These are phyloP conservation scores for Fusarium albosuccineum DNA, from an alignment of 2,329 filamentous ascomycete species.

Conservation along the genomic window DNA sequence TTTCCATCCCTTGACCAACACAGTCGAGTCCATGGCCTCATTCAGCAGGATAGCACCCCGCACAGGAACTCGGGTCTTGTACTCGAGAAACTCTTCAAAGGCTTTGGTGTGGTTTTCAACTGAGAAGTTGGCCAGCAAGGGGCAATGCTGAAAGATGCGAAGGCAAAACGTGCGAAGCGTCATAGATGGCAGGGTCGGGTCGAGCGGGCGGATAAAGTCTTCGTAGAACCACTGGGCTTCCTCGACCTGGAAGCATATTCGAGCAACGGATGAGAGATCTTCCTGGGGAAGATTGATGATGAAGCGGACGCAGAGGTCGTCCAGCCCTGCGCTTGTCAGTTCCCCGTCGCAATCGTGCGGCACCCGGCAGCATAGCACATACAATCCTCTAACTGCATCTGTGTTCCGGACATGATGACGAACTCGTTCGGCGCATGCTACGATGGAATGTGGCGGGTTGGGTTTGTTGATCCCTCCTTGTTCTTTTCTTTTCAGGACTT, in stretches of 20 bases:
- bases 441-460: slow-evolving; percentile 13
- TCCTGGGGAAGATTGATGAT: slow-evolving; percentile 96
- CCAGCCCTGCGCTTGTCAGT: slow-evolving; percentile 76
- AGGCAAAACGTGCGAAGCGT: slow-evolving; percentile 87
- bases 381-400: slow-evolving; percentile 94
- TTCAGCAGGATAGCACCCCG: slow-evolving; percentile 95
- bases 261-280: slow-evolving; percentile 88
- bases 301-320: slow-evolving; percentile 98
- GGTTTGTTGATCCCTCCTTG: slow-evolving; percentile 13
- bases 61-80: slow-evolving; percentile 95
- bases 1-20: slow-evolving; percentile 98
- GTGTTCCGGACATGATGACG: slow-evolving; percentile 78
- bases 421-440: slow-evolving; percentile 50
- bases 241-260: slow-evolving; percentile 98
- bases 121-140: slow-evolving; percentile 85
- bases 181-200: slow-evolving; percentile 87
- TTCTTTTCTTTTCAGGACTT: slow-evolving; percentile 48
- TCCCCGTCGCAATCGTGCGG: slow-evolving; percentile 18
- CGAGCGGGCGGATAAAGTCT: slow-evolving; percentile 94
- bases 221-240: slow-evolving; percentile 99
- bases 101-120: slow-evolving; percentile 82
- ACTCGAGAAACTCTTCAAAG: slow-evolving; percentile 91
- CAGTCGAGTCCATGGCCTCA: slow-evolving; percentile 90
- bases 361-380: slow-evolving; percentile 49
- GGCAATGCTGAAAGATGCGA: slow-evolving; percentile 93